phyloP scores from a whole-genome alignment of 208 protist species.

The Crithidia acanthocephali region DNA sequence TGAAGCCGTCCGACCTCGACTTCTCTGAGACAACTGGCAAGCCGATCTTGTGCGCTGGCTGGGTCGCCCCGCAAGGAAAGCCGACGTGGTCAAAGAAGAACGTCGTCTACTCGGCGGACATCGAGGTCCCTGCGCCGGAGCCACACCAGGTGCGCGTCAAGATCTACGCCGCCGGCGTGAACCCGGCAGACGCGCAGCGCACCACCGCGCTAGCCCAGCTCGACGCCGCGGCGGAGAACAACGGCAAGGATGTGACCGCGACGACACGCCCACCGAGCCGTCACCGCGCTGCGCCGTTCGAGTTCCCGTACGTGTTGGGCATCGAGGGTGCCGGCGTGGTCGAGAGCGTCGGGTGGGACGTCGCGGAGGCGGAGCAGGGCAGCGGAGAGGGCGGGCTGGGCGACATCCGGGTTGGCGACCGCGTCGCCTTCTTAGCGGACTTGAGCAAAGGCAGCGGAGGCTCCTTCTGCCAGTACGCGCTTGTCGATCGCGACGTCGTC shows the following conservation, averaged over 20 bases:
- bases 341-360: conserved; percentile 69
- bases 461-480: conserved; percentile 74
- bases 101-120: conserved; percentile 37
- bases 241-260: background rate
- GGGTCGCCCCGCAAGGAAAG: conserved; percentile 25
- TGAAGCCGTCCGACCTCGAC: conserved; percentile 33
- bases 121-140: conserved; percentile 51
- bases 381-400: background rate
- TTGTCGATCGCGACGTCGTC: conserved; percentile 53
- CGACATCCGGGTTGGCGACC: conserved; percentile 56
- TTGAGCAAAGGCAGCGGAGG: conserved; percentile 42
- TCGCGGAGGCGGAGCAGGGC: conserved; percentile 1
- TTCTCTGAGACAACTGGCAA: conserved; percentile 31
- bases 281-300: conserved; percentile 33
- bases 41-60: conserved; percentile 45
- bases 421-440: conserved; percentile 70
- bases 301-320: conserved; percentile 67
- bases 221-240: background rate
- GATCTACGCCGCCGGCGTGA: conserved; percentile 72
- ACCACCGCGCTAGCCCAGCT: conserved; percentile 18
- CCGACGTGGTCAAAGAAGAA: conserved; percentile 39
- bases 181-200: conserved; percentile 58
- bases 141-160: conserved; percentile 63
- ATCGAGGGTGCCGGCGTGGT: conserved; percentile 71
- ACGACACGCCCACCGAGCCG: conserved; percentile 17